Conservation (phyloP, 495 filamentous ascomycete genomes). For the Arthonia radiata region DNA sequence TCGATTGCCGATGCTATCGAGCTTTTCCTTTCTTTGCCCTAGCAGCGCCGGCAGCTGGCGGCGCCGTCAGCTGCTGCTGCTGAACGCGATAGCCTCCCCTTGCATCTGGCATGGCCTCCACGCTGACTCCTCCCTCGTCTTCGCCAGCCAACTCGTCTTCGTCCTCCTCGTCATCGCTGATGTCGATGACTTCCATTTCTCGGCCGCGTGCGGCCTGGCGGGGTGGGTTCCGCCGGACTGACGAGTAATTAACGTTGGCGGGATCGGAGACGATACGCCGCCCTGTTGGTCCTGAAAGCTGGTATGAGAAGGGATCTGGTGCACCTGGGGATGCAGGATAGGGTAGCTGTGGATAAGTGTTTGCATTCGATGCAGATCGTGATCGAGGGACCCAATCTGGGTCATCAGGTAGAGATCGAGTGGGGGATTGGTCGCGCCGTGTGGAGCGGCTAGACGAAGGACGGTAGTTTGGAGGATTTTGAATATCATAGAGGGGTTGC, state of each 20-base stretch:
- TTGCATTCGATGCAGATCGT: conserved; percentile 14
- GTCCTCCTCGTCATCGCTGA: background rate
- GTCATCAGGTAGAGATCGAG: conserved; percentile 20
- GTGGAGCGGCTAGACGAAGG: too few species aligned
- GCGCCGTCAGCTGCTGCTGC: too few species aligned
- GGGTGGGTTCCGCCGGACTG: conserved; percentile 2
- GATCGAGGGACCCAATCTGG: conserved; percentile 21
- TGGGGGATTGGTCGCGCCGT: too few species aligned
- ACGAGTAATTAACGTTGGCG: conserved; percentile 6
- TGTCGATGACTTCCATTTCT: conserved; percentile 1
- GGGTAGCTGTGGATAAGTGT: too few species aligned
- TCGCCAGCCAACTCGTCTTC: conserved; percentile 1
- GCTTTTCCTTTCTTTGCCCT: too few species aligned
- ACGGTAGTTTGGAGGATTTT: too few species aligned
- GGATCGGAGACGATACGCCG: conserved; percentile 11
- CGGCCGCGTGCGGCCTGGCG: conserved; percentile 2
- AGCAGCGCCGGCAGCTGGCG: too few species aligned
- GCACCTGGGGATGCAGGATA: too few species aligned
- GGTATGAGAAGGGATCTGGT: conserved; percentile 6
- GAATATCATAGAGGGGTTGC: too few species aligned
- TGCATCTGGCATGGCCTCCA: background rate
- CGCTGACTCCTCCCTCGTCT: conserved; percentile 7
- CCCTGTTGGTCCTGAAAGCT: conserved; percentile 10
- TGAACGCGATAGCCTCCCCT: conserved; percentile 2
- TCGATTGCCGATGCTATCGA: too few species aligned